Conservation (phyloP, 1,284 basidiomycete species). For the Sphagnurus paluster region DNA sequence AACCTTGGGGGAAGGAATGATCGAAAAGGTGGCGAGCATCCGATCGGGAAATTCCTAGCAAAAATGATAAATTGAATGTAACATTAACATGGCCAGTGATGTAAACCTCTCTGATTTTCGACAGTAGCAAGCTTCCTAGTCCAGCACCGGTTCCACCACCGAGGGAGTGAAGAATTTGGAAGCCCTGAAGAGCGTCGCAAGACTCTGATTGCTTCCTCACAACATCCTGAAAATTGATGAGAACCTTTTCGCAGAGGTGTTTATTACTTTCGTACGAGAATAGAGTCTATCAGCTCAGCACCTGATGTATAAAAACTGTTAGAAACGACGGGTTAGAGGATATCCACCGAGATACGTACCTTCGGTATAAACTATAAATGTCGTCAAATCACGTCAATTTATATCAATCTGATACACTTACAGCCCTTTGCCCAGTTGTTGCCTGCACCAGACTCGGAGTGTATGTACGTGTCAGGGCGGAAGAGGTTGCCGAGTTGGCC, state of each 20-base stretch:
- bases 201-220: constrained; percentile 75
- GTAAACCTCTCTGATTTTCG: constrained; percentile 78
- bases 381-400: not conserved
- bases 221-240: constrained; percentile 67
- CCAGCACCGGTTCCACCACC: constrained; percentile 94
- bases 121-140: constrained; percentile 79
- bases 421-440: constrained; percentile 95
- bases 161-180: constrained; percentile 91
- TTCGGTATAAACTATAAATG: constrained; percentile 74
- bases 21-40: constrained; percentile 92
- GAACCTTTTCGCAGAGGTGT: too few species aligned
- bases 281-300: constrained; percentile 88
- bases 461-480: constrained; percentile 87
- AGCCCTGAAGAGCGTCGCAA: constrained; percentile 90
- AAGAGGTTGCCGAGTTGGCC: constrained; percentile 77
- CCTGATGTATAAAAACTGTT: constrained; percentile 42
- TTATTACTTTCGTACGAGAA: constrained; percentile 61
- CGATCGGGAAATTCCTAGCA: constrained; percentile 84
- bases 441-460: constrained; percentile 76
- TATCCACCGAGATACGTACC: constrained; percentile 40
- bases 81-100: too few species aligned
- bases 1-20: constrained; percentile 89
- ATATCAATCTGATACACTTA: constrained; percentile 37
- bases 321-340: not conserved
- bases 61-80: not conserved